A percentile compares a stretch with the other conserved stretches of the same genome.
These are phyloP conservation scores for Penicillium taxi DNA, from an alignment of 495 filamentous ascomycete species.

Conservation along the genomic window DNA sequence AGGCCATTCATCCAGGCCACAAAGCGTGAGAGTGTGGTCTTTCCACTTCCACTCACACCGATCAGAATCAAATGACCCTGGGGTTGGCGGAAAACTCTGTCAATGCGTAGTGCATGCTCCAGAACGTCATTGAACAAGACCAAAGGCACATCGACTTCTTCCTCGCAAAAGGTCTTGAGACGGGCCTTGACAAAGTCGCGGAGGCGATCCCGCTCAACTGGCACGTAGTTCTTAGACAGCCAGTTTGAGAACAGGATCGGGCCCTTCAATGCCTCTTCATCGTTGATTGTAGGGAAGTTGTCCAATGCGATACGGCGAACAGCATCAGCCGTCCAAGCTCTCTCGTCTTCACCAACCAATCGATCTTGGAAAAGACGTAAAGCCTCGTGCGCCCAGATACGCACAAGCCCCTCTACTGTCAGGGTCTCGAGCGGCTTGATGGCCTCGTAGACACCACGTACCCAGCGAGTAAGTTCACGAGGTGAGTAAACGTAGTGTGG, in stretches of 20 bases:
- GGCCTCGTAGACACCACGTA: slow-evolving; percentile 92
- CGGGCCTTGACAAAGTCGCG: slow-evolving; percentile 96
- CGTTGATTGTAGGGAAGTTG: slow-evolving; percentile 87
- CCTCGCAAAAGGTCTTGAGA: slow-evolving; percentile 96
- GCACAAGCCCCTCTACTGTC: slow-evolving; percentile 81
- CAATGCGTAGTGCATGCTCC: slow-evolving; percentile 95
- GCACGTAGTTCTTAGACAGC: slow-evolving; percentile 98
- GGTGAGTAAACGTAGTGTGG: slow-evolving; percentile 99
- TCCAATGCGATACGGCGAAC: slow-evolving; percentile 79
- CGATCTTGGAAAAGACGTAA: slow-evolving; percentile 94
- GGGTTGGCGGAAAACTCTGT: slow-evolving; percentile 95
- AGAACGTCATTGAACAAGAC: slow-evolving; percentile 97
- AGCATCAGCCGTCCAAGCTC: slow-evolving; percentile 86
- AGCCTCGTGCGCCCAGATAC: slow-evolving; percentile 98
- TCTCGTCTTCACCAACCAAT: slow-evolving; percentile 86
- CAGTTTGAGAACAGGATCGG: slow-evolving; percentile 98
- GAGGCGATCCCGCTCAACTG: slow-evolving; percentile 87
- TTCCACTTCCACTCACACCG: slow-evolving; percentile 94
- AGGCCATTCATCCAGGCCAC: slow-evolving; percentile 99
- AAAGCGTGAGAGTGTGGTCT: slow-evolving; percentile 95
- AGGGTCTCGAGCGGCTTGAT: slow-evolving; percentile 85
- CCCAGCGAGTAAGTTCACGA: slow-evolving; percentile 95
- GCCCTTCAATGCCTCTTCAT: slow-evolving; percentile 77
- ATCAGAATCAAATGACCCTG: slow-evolving; percentile 98
- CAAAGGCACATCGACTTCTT: slow-evolving; percentile 96